phyloP scores from a whole-genome alignment of 2,329 filamentous ascomycete genomes.

The Ambrosiella cleistominuta region DNA sequence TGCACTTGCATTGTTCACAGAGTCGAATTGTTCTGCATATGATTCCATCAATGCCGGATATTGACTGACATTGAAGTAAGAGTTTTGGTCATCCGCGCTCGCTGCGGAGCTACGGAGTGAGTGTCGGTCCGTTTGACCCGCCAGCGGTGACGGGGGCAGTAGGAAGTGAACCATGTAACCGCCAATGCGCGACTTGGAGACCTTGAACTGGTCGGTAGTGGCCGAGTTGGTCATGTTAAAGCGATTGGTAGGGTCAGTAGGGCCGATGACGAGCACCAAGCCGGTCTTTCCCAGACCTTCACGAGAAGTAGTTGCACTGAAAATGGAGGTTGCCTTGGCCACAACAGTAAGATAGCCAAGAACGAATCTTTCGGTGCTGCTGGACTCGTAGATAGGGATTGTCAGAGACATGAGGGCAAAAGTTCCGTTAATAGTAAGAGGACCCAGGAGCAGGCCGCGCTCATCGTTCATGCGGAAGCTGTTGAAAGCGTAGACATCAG shows the following conservation, averaged over 20 bases:
- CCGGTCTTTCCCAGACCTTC: slow-evolving; percentile 59
- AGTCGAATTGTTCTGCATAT: slow-evolving; percentile 32
- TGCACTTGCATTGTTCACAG: slow-evolving; percentile 51
- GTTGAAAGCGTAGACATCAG: slow-evolving; percentile 21
- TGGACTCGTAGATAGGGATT: slow-evolving; percentile 45
- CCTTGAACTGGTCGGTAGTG: slow-evolving; percentile 24
- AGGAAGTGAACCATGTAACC: slow-evolving; percentile 34
- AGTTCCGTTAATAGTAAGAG: slow-evolving; percentile 51
- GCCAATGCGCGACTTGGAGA: slow-evolving; percentile 13
- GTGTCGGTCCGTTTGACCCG: slow-evolving; percentile 31
- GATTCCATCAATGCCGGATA: slow-evolving; percentile 48
- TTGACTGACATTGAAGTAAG: slow-evolving; percentile 36
- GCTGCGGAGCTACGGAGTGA: slow-evolving; percentile 20
- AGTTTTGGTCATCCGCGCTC: slow-evolving; percentile 11
- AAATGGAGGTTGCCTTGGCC: slow-evolving; percentile 47
- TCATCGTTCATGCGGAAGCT: slow-evolving; percentile 33
- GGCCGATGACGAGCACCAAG: slow-evolving; percentile 52
- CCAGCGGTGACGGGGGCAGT: slow-evolving; percentile 33
- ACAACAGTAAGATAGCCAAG: slow-evolving; percentile 73
- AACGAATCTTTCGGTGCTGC: slow-evolving; percentile 22
- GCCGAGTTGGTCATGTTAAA: slow-evolving; percentile 36
- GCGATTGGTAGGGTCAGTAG: slow-evolving; percentile 46
- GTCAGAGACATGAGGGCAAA: slow-evolving; percentile 69
- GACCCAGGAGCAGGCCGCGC: slow-evolving; percentile 55
- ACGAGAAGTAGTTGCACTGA: slow-evolving; percentile 41